Evolutionary conservation across 2,329 filamentous ascomycete species (phyloP).

Genomic region (Calonectria fujianensis): DNA sequence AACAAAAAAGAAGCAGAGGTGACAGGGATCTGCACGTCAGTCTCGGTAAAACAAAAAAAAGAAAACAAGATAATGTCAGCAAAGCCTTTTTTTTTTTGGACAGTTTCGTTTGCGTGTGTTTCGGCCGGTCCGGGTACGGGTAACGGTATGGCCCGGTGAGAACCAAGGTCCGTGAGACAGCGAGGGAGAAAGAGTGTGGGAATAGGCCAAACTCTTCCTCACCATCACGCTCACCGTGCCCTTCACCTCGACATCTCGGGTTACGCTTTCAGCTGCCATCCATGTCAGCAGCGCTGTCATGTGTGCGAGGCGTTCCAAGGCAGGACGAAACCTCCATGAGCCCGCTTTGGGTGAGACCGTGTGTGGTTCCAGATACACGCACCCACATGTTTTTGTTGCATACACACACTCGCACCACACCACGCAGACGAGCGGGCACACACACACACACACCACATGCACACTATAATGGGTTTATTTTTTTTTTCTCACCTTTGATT

Average conservation of each 20-base stretch:
- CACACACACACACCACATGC: slow-evolving; percentile 13
- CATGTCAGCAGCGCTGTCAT: slow-evolving; percentile 41
- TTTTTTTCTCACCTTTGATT: not conserved
- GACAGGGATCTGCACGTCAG: not conserved
- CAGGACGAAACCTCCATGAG: slow-evolving; percentile 31
- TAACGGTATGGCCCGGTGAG: slow-evolving; percentile 17
- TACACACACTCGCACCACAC: slow-evolving; percentile 20
- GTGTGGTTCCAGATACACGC: slow-evolving; percentile 24
- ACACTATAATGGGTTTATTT: slow-evolving; percentile 17
- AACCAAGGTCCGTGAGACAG: slow-evolving; percentile 28
- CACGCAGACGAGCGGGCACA: not conserved
- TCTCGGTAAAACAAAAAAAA: not conserved
- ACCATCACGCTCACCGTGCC: slow-evolving; percentile 27
- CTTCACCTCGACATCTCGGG: slow-evolving; percentile 7
- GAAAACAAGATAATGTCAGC: not conserved
- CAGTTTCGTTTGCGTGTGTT: slow-evolving; percentile 1
- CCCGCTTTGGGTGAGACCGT: slow-evolving; percentile 6
- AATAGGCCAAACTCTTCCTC: not conserved
- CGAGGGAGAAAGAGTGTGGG: not conserved
- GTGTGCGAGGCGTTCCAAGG: slow-evolving; percentile 26
- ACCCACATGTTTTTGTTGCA: slow-evolving; percentile 37
- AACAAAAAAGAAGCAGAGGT: not conserved
- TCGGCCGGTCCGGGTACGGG: slow-evolving; percentile 22
- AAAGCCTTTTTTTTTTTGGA: not conserved
- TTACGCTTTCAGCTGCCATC: slow-evolving; percentile 25